A percentile compares a stretch with the other conserved stretches of the same genome.
These are phyloP conservation scores for Phytophthora macrochlamydospora DNA, from an alignment of 352 stramenopile species.

Conservation along the genomic window DNA sequence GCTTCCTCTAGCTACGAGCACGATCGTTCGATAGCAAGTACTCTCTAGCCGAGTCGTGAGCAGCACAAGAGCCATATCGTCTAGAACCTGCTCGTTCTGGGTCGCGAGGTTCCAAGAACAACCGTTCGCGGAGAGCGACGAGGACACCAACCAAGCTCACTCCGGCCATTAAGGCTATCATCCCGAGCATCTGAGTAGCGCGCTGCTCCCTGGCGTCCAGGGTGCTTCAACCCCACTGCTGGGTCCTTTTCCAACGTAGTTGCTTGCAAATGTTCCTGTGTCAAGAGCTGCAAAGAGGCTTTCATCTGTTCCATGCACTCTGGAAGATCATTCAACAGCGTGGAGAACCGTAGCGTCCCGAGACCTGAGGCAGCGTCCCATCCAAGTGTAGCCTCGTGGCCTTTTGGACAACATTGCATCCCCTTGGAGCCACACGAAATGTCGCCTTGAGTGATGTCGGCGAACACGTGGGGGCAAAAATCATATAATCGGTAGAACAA, in stretches of 20 bases:
- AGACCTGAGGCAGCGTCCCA: conserved; percentile 78
- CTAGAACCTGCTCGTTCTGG: conserved; percentile 8
- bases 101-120: conserved; percentile 37
- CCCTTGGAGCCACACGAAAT: conserved; percentile 55
- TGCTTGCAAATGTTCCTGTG: conserved; percentile 5
- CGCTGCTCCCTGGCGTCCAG: conserved; percentile 30
- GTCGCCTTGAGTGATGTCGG: conserved; percentile 65
- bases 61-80: conserved; percentile 40
- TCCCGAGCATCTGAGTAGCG: conserved; percentile 33
- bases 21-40: conserved; percentile 48
- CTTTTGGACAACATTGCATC: conserved; percentile 55
- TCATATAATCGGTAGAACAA: conserved; percentile 68
- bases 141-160: conserved; percentile 42
- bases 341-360: conserved; percentile 53
- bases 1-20: background rate
- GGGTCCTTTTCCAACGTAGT: conserved; percentile 15
- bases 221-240: conserved; percentile 6
- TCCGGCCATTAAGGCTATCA: conserved; percentile 35
- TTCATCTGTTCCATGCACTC: conserved; percentile 40
- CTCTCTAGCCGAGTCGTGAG: conserved; percentile 57
- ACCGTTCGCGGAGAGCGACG: conserved; percentile 38
- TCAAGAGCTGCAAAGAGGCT: conserved; percentile 10
- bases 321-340: conserved; percentile 47
- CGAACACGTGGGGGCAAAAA: conserved; percentile 72
- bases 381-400: conserved; percentile 51